A percentile compares a stretch with the other conserved stretches of the same genome.
These are phyloP conservation scores for Penicillium coffeae DNA, from an alignment of 495 filamentous ascomycete species.

Conservation along the genomic window DNA sequence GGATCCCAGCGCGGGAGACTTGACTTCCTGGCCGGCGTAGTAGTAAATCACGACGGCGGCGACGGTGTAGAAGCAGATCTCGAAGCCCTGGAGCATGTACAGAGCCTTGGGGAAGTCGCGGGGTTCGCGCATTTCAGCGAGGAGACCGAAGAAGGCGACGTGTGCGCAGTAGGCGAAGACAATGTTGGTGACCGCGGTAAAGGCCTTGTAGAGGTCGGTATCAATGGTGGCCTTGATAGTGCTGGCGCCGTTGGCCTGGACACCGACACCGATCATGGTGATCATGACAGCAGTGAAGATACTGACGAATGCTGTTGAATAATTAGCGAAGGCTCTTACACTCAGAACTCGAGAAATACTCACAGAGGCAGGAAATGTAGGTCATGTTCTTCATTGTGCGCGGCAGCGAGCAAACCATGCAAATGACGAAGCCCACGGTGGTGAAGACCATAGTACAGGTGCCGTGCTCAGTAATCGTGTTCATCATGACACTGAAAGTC, in stretches of 20 bases:
- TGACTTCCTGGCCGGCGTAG: conserved; percentile 63
- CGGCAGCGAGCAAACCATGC: conserved; percentile 15
- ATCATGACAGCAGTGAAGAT: conserved; percentile 62
- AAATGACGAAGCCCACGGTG: conserved; percentile 17
- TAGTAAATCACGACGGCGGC: conserved; percentile 65
- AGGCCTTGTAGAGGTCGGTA: conserved; percentile 19
- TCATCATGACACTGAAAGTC: conserved; percentile 69
- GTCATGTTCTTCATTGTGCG: conserved; percentile 14
- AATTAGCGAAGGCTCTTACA: neutral
- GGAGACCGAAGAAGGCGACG: conserved; percentile 69
- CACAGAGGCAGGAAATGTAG: conserved; percentile 41
- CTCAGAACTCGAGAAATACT: conserved; percentile 14
- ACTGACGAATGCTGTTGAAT: conserved; percentile 29
- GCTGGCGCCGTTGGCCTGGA: conserved; percentile 30
- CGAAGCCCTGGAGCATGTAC: conserved; percentile 54
- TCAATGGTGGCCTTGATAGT: conserved; percentile 19
- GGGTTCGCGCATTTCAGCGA: conserved; percentile 69
- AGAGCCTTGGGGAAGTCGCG: conserved; percentile 61
- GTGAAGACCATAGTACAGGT: conserved; percentile 66
- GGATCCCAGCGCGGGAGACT: conserved; percentile 65
- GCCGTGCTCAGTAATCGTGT: conserved; percentile 58
- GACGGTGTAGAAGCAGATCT: conserved; percentile 63
- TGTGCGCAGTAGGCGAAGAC: conserved; percentile 68
- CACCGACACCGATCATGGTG: conserved; percentile 59
- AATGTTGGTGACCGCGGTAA: conserved; percentile 69